phyloP scores from a whole-genome alignment of 805 yeast genomes.

The Wickerhamiella bombiphila region DNA sequence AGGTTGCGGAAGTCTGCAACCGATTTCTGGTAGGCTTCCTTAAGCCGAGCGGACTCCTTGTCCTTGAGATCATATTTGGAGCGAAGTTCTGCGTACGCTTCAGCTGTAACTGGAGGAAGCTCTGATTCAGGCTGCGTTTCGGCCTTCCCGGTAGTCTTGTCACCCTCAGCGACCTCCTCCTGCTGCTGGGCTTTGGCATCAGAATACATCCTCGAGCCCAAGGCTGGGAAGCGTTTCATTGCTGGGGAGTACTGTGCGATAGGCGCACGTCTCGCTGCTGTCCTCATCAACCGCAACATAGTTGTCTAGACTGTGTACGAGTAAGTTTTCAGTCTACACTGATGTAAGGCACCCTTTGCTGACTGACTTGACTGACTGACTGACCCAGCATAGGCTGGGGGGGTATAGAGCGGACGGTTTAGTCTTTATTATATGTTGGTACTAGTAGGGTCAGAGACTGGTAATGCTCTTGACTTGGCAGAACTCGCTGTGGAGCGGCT shows the following conservation, averaged over 20 bases:
- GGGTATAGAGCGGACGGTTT: background rate
- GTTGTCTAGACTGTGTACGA: no score
- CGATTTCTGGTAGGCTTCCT: slow-evolving; percentile 68
- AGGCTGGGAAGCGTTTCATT: no score
- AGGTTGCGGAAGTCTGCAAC: slow-evolving; percentile 86
- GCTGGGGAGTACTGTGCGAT: no score
- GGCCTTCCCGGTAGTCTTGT: slow-evolving; percentile 11
- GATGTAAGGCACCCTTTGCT: no score
- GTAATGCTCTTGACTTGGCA: slow-evolving; percentile 80
- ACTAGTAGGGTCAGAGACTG: slow-evolving; percentile 85
- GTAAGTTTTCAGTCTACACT: no score
- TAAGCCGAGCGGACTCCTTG: slow-evolving; percentile 60
- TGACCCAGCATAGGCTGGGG: background rate
- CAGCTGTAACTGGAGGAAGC: slow-evolving; percentile 9
- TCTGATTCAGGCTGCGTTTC: no score
- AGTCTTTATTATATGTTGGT: slow-evolving; percentile 22
- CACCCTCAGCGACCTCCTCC: slow-evolving; percentile 13
- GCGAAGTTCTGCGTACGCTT: slow-evolving; percentile 28
- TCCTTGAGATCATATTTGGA: slow-evolving; percentile 39
- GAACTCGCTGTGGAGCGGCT: slow-evolving; percentile 41
- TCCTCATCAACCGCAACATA: no score
- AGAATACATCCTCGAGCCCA: no score
- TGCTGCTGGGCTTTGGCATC: slow-evolving; percentile 16
- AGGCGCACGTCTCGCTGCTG: no score
- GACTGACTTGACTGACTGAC: no score